Evolutionary conservation across 352 stramenopile genomes (phyloP).

Genomic region (Phytophthora pinifolia): DNA sequence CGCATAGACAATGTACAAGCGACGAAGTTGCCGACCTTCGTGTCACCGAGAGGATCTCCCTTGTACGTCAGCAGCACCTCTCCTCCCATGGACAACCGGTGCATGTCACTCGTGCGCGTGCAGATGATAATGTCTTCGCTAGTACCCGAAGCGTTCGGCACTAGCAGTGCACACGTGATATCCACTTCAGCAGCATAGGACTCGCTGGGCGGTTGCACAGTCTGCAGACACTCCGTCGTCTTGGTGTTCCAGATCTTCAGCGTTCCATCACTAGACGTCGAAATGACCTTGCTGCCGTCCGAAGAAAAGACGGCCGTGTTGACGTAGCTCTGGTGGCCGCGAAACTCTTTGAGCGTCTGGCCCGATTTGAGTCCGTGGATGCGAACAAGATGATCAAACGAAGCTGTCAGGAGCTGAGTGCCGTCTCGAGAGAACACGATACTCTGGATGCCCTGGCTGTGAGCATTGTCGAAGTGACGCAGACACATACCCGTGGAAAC

Average conservation of each 20-base stretch:
- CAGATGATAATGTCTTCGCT: conserved; percentile 85
- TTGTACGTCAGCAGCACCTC: conserved; percentile 67
- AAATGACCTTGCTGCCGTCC: conserved; percentile 81
- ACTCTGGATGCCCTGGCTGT: conserved; percentile 81
- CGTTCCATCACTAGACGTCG: conserved; percentile 89
- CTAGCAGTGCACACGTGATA: conserved; percentile 65
- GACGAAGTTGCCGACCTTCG: conserved; percentile 84
- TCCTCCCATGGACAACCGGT: conserved; percentile 76
- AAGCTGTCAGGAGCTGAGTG: conserved; percentile 89
- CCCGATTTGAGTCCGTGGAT: conserved; percentile 93
- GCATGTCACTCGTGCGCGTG: conserved; percentile 78
- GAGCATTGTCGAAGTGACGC: conserved; percentile 85
- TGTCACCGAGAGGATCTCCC: conserved; percentile 57
- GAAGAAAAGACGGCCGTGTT: conserved; percentile 85
- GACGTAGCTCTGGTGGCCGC: conserved; percentile 92
- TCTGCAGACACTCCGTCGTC: conserved; percentile 80
- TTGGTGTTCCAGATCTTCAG: conserved; percentile 91
- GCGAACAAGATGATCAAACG: conserved; percentile 89
- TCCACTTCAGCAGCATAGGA: conserved; percentile 67
- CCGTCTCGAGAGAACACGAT: conserved; percentile 91
- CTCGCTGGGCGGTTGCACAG: conserved; percentile 62
- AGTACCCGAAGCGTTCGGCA: conserved; percentile 47
- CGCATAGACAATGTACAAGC: conserved; percentile 80
- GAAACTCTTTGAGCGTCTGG: conserved; percentile 94
- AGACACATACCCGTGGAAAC: conserved; percentile 89